These are phyloP conservation scores for Diaporthe longicolla DNA, from an alignment of 2,329 filamentous ascomycete species.

Conservation along the genomic window DNA sequence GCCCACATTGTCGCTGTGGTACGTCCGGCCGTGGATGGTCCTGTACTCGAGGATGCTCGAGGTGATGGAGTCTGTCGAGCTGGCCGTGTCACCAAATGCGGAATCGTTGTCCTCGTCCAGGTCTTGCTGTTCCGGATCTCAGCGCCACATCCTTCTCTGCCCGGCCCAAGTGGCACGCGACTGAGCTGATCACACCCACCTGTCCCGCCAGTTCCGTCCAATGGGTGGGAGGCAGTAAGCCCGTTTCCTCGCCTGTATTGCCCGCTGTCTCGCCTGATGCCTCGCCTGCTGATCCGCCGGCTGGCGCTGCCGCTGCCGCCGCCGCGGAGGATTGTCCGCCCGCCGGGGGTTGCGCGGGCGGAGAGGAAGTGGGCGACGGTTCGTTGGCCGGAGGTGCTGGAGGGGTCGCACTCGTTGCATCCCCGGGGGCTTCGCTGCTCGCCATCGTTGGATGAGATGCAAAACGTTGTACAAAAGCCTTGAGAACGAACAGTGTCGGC, in stretches of 20 bases:
- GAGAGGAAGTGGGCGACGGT: background rate
- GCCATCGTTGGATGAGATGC: constrained; percentile 22
- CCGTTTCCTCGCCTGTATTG: background rate
- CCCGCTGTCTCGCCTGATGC: constrained; percentile 6
- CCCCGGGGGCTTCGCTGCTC: constrained; percentile 18
- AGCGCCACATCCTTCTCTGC: constrained; percentile 9
- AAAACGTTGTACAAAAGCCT: background rate
- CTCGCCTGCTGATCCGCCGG: constrained; percentile 6
- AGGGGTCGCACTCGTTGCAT: background rate
- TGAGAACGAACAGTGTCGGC: constrained; percentile 1
- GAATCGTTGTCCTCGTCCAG: constrained; percentile 41
- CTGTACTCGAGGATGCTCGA: constrained; percentile 42
- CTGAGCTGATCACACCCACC: constrained; percentile 30
- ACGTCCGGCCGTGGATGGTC: constrained; percentile 42
- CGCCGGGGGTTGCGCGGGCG: background rate
- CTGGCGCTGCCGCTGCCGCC: background rate
- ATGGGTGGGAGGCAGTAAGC: constrained; percentile 40
- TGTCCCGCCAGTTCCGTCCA: constrained; percentile 41
- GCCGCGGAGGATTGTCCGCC: constrained; percentile 9
- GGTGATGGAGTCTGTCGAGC: constrained; percentile 40
- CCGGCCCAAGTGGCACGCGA: background rate
- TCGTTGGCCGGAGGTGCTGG: constrained; percentile 8
- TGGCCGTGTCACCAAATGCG: constrained; percentile 40
- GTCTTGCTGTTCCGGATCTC: constrained; percentile 29
- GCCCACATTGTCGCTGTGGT: constrained; percentile 40